phyloP scores from a whole-genome alignment of 1,284 basidiomycete species.

The Abortiporus biennis region DNA sequence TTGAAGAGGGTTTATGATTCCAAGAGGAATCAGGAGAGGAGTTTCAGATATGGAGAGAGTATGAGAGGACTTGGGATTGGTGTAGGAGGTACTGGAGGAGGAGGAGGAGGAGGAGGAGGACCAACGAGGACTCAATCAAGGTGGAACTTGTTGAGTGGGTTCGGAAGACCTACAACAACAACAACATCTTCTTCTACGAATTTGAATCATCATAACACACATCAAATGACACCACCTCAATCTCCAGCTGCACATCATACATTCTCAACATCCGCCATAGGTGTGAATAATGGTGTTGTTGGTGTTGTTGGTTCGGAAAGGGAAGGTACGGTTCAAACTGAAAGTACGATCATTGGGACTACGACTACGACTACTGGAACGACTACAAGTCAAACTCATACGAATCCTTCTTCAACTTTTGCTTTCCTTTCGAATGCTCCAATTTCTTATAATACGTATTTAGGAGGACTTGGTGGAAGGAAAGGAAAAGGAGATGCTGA shows the following conservation, averaged over 20 bases:
- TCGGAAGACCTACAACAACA: not conserved
- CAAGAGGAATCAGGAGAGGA: slow-evolving; percentile 5
- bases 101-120: no score
- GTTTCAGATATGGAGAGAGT: slow-evolving; percentile 7
- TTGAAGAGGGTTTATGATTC: slow-evolving; percentile 3
- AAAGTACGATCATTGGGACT: not conserved
- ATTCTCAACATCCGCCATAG: no score
- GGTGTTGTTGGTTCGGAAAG: not conserved
- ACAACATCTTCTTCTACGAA: not conserved
- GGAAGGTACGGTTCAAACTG: not conserved
- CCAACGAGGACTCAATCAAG: not conserved
- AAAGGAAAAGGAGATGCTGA: slow-evolving; percentile 9
- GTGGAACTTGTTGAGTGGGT: not conserved
- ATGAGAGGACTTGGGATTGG: no score
- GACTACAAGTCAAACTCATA: not conserved
- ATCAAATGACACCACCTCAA: not conserved
- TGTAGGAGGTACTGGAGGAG: no score
- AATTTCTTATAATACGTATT: not conserved
- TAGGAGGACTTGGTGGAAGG: not conserved
- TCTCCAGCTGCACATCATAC: not conserved
- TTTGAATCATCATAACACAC: not conserved
- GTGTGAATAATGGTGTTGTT: no score
- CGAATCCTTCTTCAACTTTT: slow-evolving; percentile 1
- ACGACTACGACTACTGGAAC: not conserved
- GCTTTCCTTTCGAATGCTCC: slow-evolving; percentile 5